A percentile compares a stretch with the other conserved stretches of the same genome.
These are phyloP conservation scores for Tetrahymena elliotti DNA, from an alignment of 73 alveolate species.

Conservation along the genomic window DNA sequence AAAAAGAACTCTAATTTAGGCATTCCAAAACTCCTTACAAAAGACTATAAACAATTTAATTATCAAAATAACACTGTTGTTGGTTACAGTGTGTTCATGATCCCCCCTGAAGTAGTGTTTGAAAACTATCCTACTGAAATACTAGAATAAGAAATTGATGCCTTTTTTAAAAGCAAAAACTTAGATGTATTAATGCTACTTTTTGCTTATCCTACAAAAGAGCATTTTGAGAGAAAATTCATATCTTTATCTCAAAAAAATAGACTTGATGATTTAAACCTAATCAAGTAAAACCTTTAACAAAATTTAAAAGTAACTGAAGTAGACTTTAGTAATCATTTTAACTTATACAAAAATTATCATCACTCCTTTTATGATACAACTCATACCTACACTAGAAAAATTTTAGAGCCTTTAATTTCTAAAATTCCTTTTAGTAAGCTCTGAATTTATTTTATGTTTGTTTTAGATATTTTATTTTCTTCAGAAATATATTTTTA, in stretches of 20 bases:
- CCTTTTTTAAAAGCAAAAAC: not conserved
- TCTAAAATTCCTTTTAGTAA: not conserved
- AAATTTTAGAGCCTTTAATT: not conserved
- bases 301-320: not conserved
- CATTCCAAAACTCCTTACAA: not conserved
- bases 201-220: not conserved
- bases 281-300: not conserved
- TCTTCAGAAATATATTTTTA: no score
- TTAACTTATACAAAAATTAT: not conserved
- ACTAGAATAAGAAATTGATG: not conserved
- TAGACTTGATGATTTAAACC: not conserved
- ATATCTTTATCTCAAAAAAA: not conserved
- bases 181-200: not conserved
- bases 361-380: not conserved
- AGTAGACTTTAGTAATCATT: not conserved
- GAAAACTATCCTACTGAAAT: not conserved
- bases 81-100: not conserved
- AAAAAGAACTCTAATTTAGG: not conserved
- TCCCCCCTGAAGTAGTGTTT: not conserved
- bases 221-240: not conserved
- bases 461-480: not conserved
- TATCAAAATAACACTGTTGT: not conserved
- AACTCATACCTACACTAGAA: not conserved
- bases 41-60: not conserved
- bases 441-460: not conserved